Evolutionary conservation across 2,329 filamentous ascomycete genomes (phyloP).

Genomic region (Hypoxylon sp.): DNA sequence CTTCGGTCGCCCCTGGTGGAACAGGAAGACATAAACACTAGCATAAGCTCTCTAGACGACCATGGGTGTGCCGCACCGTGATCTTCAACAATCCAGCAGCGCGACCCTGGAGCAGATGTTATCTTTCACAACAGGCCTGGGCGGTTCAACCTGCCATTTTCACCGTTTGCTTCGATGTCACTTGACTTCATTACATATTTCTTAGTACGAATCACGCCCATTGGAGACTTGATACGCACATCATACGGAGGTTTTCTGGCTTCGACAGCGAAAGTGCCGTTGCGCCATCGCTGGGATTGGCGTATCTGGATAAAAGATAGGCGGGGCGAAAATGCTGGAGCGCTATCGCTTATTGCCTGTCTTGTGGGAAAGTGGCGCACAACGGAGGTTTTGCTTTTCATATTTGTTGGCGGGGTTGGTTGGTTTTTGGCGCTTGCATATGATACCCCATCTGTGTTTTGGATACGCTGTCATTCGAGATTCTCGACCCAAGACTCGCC

Average conservation of each 20-base stretch:
- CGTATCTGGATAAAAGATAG: conserved; percentile 46
- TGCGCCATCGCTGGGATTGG: conserved; percentile 57
- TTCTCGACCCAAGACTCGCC: conserved; percentile 53
- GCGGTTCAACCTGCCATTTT: conserved; percentile 59
- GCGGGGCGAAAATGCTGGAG: conserved; percentile 58
- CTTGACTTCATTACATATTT: conserved; percentile 38
- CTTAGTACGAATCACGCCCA: conserved; percentile 41
- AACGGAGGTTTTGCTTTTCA: conserved; percentile 44
- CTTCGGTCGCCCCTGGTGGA: conserved; percentile 63
- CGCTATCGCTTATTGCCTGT: conserved; percentile 56
- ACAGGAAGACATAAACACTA: conserved; percentile 51
- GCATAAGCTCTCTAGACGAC: conserved; percentile 6
- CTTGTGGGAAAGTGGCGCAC: conserved; percentile 41
- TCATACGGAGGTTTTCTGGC: conserved; percentile 48
- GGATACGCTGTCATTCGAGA: conserved; percentile 66
- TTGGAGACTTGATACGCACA: conserved; percentile 52
- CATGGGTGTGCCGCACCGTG: conserved; percentile 40
- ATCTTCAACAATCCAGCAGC: conserved; percentile 47
- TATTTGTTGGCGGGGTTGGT: conserved; percentile 43
- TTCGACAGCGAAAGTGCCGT: conserved; percentile 57
- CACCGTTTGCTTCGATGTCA: conserved; percentile 35
- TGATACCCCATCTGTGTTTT: conserved; percentile 71
- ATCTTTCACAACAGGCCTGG: conserved; percentile 27
- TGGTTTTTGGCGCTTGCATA: conserved; percentile 56
- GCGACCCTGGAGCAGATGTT: conserved; percentile 22